Conservation (phyloP, 2,329 filamentous ascomycete genomes). For the Aspergillus clavatus region DNA sequence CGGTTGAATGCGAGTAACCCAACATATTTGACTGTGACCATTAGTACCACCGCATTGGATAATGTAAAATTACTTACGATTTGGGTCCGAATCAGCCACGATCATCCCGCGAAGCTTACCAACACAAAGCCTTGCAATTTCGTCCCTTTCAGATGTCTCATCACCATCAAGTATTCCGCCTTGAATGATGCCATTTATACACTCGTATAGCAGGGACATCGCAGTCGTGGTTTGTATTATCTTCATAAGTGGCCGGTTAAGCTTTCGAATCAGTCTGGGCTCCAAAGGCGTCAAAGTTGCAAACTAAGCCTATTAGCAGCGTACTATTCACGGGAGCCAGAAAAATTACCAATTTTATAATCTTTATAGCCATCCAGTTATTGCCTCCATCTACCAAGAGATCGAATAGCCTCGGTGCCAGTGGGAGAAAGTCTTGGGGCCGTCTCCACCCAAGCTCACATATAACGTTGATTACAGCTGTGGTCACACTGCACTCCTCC, state of each 20-base stretch:
- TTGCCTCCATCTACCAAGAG: constrained; percentile 86
- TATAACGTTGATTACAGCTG: constrained; percentile 93
- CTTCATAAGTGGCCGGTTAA: constrained; percentile 83
- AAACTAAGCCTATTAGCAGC: constrained; percentile 58
- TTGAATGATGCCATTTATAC: constrained; percentile 96
- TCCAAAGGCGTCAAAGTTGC: constrained; percentile 90
- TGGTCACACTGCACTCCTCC: constrained; percentile 89
- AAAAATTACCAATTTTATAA: constrained; percentile 79
- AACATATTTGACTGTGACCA: constrained; percentile 80
- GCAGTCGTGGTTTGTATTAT: constrained; percentile 92
- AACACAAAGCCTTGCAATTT: constrained; percentile 88
- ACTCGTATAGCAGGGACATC: constrained; percentile 98
- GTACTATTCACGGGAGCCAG: not conserved
- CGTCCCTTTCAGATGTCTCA: constrained; percentile 76
- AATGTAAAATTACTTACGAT: constrained; percentile 57
- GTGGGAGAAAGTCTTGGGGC: constrained; percentile 85
- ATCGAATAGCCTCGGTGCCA: constrained; percentile 88
- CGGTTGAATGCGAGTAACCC: constrained; percentile 92
- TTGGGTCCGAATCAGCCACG: constrained; percentile 86
- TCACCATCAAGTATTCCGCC: constrained; percentile 84
- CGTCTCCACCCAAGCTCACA: constrained; percentile 93
- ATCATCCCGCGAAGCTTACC: constrained; percentile 92
- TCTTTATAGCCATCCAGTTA: constrained; percentile 99
- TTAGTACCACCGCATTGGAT: not conserved
- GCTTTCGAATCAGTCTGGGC: constrained; percentile 82